These are phyloP conservation scores for Middelhovenomyces tepae DNA, from an alignment of 805 yeast species.

Conservation along the genomic window DNA sequence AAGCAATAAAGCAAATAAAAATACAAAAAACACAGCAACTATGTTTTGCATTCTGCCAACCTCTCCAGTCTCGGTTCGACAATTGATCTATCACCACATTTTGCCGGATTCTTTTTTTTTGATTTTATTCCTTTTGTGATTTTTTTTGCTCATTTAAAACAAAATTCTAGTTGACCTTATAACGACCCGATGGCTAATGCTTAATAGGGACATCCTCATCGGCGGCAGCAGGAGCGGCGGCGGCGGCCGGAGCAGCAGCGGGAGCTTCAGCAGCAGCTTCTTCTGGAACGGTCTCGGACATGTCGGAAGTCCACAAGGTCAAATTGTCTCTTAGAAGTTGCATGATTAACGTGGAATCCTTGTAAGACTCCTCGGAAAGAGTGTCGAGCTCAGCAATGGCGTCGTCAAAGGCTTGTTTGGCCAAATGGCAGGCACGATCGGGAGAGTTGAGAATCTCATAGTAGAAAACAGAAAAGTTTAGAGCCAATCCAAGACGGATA, in stretches of 20 bases:
- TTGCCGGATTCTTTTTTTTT: too few species aligned
- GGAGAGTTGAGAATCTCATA: conserved; percentile 97
- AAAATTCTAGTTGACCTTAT: neutral
- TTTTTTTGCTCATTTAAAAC: too few species aligned
- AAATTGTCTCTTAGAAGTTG: conserved; percentile 97
- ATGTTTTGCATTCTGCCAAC: neutral
- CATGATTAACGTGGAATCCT: conserved; percentile 97
- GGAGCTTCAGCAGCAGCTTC: conserved; percentile 15
- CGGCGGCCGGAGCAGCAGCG: conserved; percentile 14
- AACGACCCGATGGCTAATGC: neutral
- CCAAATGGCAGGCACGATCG: conserved; percentile 97
- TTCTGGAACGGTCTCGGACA: conserved; percentile 21
- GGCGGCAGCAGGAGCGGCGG: conserved; percentile 13
- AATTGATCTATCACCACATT: too few species aligned
- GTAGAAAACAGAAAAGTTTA: conserved; percentile 96
- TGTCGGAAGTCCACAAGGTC: conserved; percentile 67
- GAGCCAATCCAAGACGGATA: conserved; percentile 93
- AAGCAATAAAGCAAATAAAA: too few species aligned
- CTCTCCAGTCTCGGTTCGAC: too few species aligned
- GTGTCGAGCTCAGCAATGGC: conserved; percentile 99
- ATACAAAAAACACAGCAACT: too few species aligned
- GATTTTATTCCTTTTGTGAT: too few species aligned
- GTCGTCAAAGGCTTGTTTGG: conserved; percentile 98
- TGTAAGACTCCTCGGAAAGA: conserved; percentile 94
- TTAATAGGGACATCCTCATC: conserved; percentile 1